Conservation (phyloP, 2,329 filamentous ascomycete species). For the Diaporthe sp. region DNA sequence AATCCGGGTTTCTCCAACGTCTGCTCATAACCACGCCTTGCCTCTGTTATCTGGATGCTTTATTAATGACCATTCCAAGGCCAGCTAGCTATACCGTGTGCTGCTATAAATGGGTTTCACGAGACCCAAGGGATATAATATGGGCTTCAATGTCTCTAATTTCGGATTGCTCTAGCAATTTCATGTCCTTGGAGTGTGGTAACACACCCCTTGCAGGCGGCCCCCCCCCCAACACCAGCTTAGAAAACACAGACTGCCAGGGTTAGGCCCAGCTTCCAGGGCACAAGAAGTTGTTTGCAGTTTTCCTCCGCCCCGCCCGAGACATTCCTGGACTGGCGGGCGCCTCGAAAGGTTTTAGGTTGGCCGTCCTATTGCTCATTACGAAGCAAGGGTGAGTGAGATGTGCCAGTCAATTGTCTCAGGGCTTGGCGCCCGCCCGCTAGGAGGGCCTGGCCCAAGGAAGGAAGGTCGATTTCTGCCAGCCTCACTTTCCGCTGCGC, state of each 20-base stretch:
- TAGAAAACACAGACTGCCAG: background rate
- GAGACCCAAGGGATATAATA: background rate
- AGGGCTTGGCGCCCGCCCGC: slow-evolving; percentile 12
- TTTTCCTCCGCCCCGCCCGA: slow-evolving; percentile 16
- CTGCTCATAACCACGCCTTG: background rate
- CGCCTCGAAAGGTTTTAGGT: slow-evolving; percentile 1
- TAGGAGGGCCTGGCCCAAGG: slow-evolving; percentile 7
- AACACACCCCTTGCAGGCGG: slow-evolving; percentile 3
- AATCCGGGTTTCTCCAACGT: background rate
- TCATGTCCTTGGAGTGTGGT: background rate
- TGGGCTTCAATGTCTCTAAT: slow-evolving; percentile 22
- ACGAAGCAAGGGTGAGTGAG: slow-evolving; percentile 7
- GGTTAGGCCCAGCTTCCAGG: background rate
- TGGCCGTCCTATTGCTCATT: background rate
- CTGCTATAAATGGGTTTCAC: background rate
- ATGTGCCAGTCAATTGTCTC: slow-evolving; percentile 17
- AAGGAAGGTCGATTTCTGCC: slow-evolving; percentile 22
- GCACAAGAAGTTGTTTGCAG: slow-evolving; percentile 6
- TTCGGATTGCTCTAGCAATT: slow-evolving; percentile 15
- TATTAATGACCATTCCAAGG: background rate
- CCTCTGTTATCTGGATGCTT: background rate
- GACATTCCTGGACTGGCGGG: slow-evolving; percentile 14
- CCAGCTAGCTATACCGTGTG: background rate
- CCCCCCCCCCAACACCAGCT: background rate
- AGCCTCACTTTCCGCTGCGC: slow-evolving; percentile 31